Base-by-base conservation (phyloP, 495 filamentous ascomycete species). In the Penicillium bovifimosum region DNA sequence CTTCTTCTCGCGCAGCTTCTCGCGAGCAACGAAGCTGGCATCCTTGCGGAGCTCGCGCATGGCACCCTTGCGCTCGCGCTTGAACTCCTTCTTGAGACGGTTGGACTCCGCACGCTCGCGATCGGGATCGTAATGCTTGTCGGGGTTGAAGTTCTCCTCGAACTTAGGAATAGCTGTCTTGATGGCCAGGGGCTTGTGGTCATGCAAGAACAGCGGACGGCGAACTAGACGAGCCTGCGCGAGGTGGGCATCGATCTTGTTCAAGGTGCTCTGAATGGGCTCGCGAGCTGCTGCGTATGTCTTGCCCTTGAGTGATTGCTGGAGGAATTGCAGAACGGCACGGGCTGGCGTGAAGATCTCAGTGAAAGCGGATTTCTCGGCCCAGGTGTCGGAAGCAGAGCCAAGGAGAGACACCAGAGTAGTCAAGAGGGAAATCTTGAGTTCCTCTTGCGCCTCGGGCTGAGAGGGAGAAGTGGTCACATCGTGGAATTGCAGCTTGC, bases 51-150 rank as follows among this genome's bases (percentile, higher is more conserved):
- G 75, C 71, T 97, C 93, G 54, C 93, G 80, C 76, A 97, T 79
- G 18, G 93, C 93, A 10, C 91, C 93, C 81, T 99, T 99, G 67
- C 80, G 79, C 78, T 99, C 93, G 61, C 85, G 82, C 81, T 96
- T 96, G 80, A 89, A 84, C 73, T 99, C 92, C 41, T 84, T 83
- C 71, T 81, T 83, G 61, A 99, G 77, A 60, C 88, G 90, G 57
- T 81, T 82, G 41, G 82, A 56, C 54, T 95, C 90, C n/a, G 85
- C 80, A 24, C 93, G 87, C 63, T 93, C 91, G 46, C 82, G 81
- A 67, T 97, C 84, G 1, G 90, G 89, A 61, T 99, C 93, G 78
- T 97, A 96, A 77, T 95, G 92, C 69, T 88, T 91, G 76, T 88
- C 80, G 10, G 91, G 93, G 67, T 91, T 90, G 82, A 90, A 99